Evolutionary conservation across 441 rosid genomes (phyloP).

Genomic region (Breynia disticha): DNA sequence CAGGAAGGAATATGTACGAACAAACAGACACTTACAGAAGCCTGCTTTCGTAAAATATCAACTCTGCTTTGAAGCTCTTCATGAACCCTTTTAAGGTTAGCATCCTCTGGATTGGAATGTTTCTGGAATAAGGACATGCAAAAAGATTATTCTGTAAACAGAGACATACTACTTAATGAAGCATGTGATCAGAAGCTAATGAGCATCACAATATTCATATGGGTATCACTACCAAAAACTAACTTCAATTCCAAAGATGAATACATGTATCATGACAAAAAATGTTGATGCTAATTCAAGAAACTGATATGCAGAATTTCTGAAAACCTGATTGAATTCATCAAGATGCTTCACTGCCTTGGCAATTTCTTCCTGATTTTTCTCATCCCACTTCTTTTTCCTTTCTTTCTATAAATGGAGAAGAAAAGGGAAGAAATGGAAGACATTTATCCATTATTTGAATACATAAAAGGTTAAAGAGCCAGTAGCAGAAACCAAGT

Average conservation of each 20-base stretch:
- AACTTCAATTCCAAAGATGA: neutral
- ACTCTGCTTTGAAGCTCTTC: constrained; percentile 83
- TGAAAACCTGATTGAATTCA: constrained; percentile 71
- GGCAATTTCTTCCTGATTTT: constrained; percentile 81
- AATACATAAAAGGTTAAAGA: neutral
- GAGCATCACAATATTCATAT: neutral
- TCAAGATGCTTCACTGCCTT: constrained; percentile 68
- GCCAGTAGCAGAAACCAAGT: neutral
- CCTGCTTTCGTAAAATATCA: constrained; percentile 72
- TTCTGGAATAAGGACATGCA: constrained; percentile 38
- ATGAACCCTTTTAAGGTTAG: constrained; percentile 51
- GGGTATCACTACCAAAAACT: neutral
- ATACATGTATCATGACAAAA: neutral
- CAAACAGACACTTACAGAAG: constrained; percentile 50
- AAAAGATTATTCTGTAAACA: constrained; percentile 10
- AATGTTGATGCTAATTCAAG: neutral
- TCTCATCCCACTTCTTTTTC: constrained; percentile 82
- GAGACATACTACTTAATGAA: constrained; percentile 1
- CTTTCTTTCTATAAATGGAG: constrained; percentile 56
- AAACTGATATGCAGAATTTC: constrained; percentile 15
- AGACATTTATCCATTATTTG: constrained; percentile 2
- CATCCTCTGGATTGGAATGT: constrained; percentile 61
- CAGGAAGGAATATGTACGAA: constrained; percentile 14
- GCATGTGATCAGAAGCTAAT: no score
- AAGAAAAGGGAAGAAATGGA: constrained; percentile 2